These are phyloP conservation scores for Gossypium australe DNA, from an alignment of 345 rosid species.

Conservation along the genomic window DNA sequence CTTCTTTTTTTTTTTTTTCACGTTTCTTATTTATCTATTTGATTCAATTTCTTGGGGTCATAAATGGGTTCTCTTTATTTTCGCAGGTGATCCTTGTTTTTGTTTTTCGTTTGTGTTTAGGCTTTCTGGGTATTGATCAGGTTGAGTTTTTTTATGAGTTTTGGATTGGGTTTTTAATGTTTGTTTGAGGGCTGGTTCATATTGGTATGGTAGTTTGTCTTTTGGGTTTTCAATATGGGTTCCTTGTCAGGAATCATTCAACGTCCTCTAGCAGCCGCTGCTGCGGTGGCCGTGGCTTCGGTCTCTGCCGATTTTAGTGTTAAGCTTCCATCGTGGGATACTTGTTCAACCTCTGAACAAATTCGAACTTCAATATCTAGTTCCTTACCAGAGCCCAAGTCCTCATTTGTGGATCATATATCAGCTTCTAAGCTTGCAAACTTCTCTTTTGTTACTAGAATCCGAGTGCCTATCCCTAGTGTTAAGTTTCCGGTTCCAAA, in stretches of 20 bases:
- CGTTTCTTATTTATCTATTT: not conserved
- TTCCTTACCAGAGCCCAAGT: conserved; percentile 26
- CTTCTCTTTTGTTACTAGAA: conserved; percentile 48
- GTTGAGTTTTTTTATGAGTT: not conserved
- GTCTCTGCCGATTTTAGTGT: conserved; percentile 62
- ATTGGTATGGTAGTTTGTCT: conserved; percentile 32
- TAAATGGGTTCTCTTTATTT: not conserved
- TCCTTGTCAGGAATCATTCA: conserved; percentile 71
- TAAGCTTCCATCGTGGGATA: conserved; percentile 37
- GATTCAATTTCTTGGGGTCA: not conserved
- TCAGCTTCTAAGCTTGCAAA: conserved; percentile 59
- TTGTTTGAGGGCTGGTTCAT: conserved; percentile 11
- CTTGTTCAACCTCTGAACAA: conserved; percentile 31
- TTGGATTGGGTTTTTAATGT: not conserved
- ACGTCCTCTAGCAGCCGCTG: conserved; percentile 83
- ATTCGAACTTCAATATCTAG: conserved; percentile 29
- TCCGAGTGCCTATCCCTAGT: conserved; percentile 58
- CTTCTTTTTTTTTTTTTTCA: not conserved
- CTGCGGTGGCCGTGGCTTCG: conserved; percentile 75
- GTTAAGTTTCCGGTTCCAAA: conserved; percentile 32
- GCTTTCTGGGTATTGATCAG: conserved; percentile 15
- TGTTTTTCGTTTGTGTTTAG: not conserved
- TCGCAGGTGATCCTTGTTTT: conserved; percentile 22
- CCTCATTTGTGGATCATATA: conserved; percentile 55
- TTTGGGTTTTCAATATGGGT: conserved; percentile 44